These are phyloP conservation scores for Globisporangium uncinulatum DNA, from an alignment of 352 stramenopile genomes.

Conservation along the genomic window DNA sequence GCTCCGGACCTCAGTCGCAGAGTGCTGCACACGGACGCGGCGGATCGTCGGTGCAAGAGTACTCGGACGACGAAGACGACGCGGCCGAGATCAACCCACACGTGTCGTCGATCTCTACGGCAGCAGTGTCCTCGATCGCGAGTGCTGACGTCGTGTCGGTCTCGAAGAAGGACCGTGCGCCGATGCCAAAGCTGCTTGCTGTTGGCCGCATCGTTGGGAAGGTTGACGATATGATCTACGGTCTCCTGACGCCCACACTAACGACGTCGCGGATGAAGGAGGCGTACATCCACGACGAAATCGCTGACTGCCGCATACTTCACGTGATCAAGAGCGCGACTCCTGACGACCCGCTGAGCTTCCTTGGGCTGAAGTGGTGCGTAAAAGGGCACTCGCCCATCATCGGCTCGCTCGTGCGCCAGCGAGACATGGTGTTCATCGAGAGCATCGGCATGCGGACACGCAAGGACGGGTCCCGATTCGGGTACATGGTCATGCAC, in stretches of 20 bases:
- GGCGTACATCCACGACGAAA: conserved; percentile 28
- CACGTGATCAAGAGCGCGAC: conserved; percentile 29
- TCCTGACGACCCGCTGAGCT: conserved; percentile 36
- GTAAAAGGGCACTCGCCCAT: conserved; percentile 9
- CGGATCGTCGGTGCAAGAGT: neutral
- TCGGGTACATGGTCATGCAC: conserved; percentile 60
- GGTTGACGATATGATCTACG: conserved; percentile 54
- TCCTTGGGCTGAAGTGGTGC: conserved; percentile 44
- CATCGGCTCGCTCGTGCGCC: conserved; percentile 23
- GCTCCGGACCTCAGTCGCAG: neutral
- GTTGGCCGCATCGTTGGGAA: conserved; percentile 33
- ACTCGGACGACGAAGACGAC: neutral
- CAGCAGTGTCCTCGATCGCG: neutral
- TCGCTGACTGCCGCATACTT: conserved; percentile 34
- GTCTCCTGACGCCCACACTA: conserved; percentile 26
- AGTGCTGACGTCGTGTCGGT: neutral
- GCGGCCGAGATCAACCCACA: neutral
- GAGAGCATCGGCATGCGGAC: conserved; percentile 40
- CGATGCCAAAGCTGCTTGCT: conserved; percentile 26
- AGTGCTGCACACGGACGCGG: neutral
- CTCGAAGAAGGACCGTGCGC: neutral
- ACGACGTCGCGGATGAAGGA: conserved; percentile 26
- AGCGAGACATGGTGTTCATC: conserved; percentile 53
- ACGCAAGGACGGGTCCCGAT: conserved; percentile 24
- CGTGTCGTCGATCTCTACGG: neutral